Evolutionary conservation across 352 stramenopile genomes (phyloP), one percentile per base, ranked within the genome.

Genomic region (Hyaloperonospora arabidopsidis): DNA sequence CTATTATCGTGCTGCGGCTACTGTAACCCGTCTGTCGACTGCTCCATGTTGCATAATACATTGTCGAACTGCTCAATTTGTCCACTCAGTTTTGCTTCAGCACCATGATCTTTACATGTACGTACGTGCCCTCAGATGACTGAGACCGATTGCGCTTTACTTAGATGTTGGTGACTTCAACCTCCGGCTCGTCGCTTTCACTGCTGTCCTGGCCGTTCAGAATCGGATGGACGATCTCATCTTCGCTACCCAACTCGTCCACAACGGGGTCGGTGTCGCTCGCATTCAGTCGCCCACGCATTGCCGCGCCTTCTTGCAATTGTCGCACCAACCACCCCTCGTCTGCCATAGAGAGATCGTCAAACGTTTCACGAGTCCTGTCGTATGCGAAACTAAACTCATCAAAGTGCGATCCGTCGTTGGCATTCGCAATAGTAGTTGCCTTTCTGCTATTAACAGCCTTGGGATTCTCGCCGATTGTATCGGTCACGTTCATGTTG

Each of bases 321-420:
- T 89, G 81, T 49, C 74, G 76, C 72, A 92, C 80, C 32, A 92
- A 60, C 81, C 81, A 92, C 38, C 81, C 81, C 55, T 92, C 79
- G 51, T 92, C 81, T 8, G 79, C 81, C 81, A 92, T 92, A 46
- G 71, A 87, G 11, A 89, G 57, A 8, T 80, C 72, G 45, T 91
- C 76, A 41, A 91, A 86, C 45, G 79, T 92, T 28, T 77, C 62
- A 48, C 81, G 79, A 54, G 59, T 88, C 45, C 66, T 85, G 63
- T 94, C 84, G 54, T 89, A 92, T 25, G 74, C 79, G 57, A 94
- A 94, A 65, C 78, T 90, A 56, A 94, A 94, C 54, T 92, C 84
- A 54, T 92, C 84, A 50, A 94, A 92, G 62, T 94, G 78, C 8
- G 77, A 86, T 54, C 86, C 72, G 46, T 86, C 74, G 21, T 63